Base-by-base conservation (phyloP, 805 yeast genomes). In the Tetrapisispora phaffii region DNA sequence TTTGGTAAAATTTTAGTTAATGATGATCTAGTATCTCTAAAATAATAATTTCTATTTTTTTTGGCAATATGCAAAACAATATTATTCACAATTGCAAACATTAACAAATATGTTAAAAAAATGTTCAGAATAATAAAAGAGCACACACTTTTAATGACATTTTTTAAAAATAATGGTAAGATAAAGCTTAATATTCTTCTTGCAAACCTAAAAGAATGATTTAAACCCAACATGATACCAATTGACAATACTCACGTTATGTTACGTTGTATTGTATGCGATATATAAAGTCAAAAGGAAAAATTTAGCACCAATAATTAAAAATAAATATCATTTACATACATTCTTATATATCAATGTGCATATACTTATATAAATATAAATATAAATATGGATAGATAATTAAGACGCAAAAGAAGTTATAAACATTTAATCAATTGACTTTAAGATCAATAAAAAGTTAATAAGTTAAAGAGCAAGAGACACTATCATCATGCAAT, bases 11-110 rank as follows among this genome's bases (percentile, higher is more conserved):
- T 42, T 35, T 42, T 42, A n/a, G 63, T 54, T 28, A 50, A 53
- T 1, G 66, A 59, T 17, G 56, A 45, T 40, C 65, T 53, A 4
- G 60, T 53, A 45, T 60, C 65, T 49, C 66, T 55, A 35, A 42
- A 42, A 38, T 38, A 38, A 38, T 38, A 38, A 26, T 38, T 38
- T 28, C 31, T 39, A 23, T 31, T 34, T 24, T 34, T 36, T 33
- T 32, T 37, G 9, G 17, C 24, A n/a, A 29, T 17, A 36, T 34
- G 39, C 12, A 20, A 16, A 15, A 31, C 15, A 21, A 42, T 2
- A 35, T 42, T 42, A 32, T 36, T 36, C 13, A 34, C 33, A n/a
- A 37, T 13, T n/a, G 45, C 45, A 20, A 43, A 37, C 4, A 37
- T 19, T 13, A 43, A 19, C 20, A 43, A 32, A 23, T 16, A 22